These are phyloP conservation scores for Stagonosporopsis chrysanthemi DNA, from an alignment of 2,329 filamentous ascomycete genomes.

Conservation along the genomic window DNA sequence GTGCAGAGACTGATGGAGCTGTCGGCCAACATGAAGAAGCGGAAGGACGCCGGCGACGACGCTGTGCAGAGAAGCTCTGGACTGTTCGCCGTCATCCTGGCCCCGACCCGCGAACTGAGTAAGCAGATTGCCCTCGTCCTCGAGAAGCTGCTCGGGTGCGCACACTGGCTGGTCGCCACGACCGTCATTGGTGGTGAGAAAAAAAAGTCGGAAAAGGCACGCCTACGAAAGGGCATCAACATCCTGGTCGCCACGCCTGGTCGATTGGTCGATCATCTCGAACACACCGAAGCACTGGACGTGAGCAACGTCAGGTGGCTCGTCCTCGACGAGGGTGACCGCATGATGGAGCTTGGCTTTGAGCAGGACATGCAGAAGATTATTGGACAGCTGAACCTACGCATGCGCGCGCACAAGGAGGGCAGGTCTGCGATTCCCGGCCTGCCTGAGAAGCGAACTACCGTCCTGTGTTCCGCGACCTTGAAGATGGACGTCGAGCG, in stretches of 20 bases:
- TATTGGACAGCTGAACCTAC: slow-evolving; percentile 76
- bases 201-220: slow-evolving; percentile 87
- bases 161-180: slow-evolving; percentile 92
- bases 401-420: slow-evolving; percentile 65
- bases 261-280: slow-evolving; percentile 86
- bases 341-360: slow-evolving; percentile 98
- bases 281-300: slow-evolving; percentile 88
- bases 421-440: slow-evolving; percentile 67
- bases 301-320: slow-evolving; percentile 92
- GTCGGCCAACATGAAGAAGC: slow-evolving; percentile 60
- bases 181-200: slow-evolving; percentile 78
- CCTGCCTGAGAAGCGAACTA: slow-evolving; percentile 78
- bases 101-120: slow-evolving; percentile 90
- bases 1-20: slow-evolving; percentile 86
- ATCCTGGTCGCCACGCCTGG: slow-evolving; percentile 95
- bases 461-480: slow-evolving; percentile 92
- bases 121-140: slow-evolving; percentile 91
- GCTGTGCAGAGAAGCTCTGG: slow-evolving; percentile 82
- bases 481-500: slow-evolving; percentile 98
- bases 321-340: slow-evolving; percentile 92
- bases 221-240: slow-evolving; percentile 91
- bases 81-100: slow-evolving; percentile 90
- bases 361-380: slow-evolving; percentile 92
- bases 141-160: slow-evolving; percentile 84
- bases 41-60: slow-evolving; percentile 39